A percentile compares a stretch with the other conserved stretches of the same genome.
phyloP scores from a whole-genome alignment of 2,329 filamentous ascomycete genomes.

The Coniochaeta sp. region DNA sequence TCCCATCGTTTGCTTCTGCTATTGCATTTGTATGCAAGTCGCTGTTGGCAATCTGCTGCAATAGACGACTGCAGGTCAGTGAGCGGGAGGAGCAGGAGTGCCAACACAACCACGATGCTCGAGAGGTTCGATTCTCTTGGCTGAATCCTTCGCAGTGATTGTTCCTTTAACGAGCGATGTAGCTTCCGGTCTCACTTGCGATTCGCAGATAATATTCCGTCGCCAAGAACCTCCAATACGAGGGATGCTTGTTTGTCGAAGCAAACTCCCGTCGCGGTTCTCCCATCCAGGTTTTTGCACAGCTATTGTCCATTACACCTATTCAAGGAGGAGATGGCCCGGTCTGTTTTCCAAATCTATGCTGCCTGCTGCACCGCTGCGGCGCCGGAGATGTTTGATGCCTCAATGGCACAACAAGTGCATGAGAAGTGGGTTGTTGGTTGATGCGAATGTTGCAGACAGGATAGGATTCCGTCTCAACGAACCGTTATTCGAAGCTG shows the following conservation, averaged over 20 bases:
- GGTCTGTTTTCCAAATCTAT: neutral
- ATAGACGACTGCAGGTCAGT: neutral
- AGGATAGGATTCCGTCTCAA: neutral
- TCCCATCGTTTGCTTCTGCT: neutral
- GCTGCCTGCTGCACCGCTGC: neutral
- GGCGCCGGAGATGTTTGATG: neutral
- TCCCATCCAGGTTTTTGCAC: neutral
- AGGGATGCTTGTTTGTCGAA: neutral
- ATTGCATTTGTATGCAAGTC: neutral
- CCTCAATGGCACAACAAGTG: neutral
- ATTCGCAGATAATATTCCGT: neutral
- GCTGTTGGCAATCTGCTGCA: neutral
- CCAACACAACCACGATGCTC: neutral
- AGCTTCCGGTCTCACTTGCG: neutral
- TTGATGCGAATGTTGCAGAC: neutral
- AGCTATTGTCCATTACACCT: neutral
- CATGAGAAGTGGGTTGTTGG: neutral
- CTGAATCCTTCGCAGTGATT: neutral
- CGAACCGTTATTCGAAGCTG: neutral
- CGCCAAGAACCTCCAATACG: neutral
- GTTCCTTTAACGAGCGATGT: neutral
- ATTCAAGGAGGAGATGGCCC: neutral
- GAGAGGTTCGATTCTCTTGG: neutral
- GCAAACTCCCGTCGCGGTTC: neutral
- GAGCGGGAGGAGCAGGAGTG: neutral